Evolutionary conservation across 352 stramenopile genomes (phyloP), one percentile per base, ranked within the genome.

Genomic region (Pythium sukuiense): DNA sequence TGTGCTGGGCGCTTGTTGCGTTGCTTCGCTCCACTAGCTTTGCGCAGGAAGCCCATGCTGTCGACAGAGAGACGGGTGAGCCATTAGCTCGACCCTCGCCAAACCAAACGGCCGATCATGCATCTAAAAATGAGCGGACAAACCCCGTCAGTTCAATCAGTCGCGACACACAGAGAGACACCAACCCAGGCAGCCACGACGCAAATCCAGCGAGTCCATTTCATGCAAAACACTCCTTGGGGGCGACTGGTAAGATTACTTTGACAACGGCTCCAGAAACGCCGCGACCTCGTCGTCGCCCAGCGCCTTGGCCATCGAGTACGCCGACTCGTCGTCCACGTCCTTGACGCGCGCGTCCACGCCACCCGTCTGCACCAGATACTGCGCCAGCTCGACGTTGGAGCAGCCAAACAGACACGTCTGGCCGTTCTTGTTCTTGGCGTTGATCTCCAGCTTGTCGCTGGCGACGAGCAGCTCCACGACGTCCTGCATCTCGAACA

Each of bases 401-500:
- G 83, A 93, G 70, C 87, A 93, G 33, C 87, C 85, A 46, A 95
- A 95, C 4, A 92, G 73, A 55, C 84, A 92, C 49, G 85, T 93
- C 67, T 95, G 85, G 16, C 79, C 82, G 39, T 75, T 84, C 26
- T 76, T 62, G 70, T 95, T 93, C 57, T 75, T 67, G 3, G 76
- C 87, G 63, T 91, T 93, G 50, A 95, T 65, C 24, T 89, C 57
- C 60, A 89, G 74, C 39, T 71, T 61, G 48, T 83, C 71, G 53
- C 73, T 79, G 24, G 70, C 63, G 43, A 87, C 66, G 46, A 95
- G 70, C 37, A 90, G 63, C 64, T 91, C 73, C 27, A 91, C 85
- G n/a, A 95, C 81, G 20, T 89, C 79, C 46, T 90, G 73, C 79
- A 90, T 93, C 61, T 93, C 87, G 57, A 91, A 93, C 79, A 93